Conservation (phyloP, 1,284 basidiomycete genomes). For the Pyrrhoderma lamaoense region DNA sequence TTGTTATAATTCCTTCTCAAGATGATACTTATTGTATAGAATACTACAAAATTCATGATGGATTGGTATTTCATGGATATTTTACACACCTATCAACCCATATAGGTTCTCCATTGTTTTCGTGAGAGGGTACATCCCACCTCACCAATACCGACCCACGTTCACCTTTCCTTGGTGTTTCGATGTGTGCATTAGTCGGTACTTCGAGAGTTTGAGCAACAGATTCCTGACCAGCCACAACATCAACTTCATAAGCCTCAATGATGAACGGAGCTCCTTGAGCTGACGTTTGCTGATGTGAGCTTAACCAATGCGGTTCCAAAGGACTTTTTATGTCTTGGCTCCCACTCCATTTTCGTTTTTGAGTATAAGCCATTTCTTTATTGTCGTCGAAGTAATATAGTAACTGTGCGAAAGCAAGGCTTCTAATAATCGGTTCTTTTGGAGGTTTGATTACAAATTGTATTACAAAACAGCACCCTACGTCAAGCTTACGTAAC, state of each 20-base stretch:
- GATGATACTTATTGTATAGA: too few relatives aligned
- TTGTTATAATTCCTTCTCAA: too few relatives aligned
- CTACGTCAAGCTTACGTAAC: too few relatives aligned
- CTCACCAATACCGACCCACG: conserved; percentile 11
- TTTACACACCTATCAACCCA: conserved; percentile 61
- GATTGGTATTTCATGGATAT: background rate
- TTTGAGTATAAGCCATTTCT: too few relatives aligned
- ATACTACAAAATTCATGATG: too few relatives aligned
- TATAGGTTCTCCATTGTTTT: conserved; percentile 21
- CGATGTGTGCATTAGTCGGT: conserved; percentile 29
- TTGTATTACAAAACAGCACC: too few relatives aligned
- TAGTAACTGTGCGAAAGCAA: too few relatives aligned
- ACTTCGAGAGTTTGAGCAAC: conserved; percentile 38
- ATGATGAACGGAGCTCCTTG: conserved; percentile 41
- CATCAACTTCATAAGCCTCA: conserved; percentile 61
- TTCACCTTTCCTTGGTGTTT: conserved; percentile 12
- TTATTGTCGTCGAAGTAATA: too few relatives aligned
- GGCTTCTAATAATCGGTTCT: too few relatives aligned
- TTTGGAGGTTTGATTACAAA: too few relatives aligned
- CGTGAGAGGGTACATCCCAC: background rate
- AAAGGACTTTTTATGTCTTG: background rate
- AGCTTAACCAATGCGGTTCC: background rate
- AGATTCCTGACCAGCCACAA: conserved; percentile 44
- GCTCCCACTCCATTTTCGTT: background rate
- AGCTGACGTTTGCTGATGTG: too few relatives aligned